These are phyloP conservation scores for Berberis vulgaris DNA, from an alignment of 164 flowering plant genomes.

Conservation along the genomic window DNA sequence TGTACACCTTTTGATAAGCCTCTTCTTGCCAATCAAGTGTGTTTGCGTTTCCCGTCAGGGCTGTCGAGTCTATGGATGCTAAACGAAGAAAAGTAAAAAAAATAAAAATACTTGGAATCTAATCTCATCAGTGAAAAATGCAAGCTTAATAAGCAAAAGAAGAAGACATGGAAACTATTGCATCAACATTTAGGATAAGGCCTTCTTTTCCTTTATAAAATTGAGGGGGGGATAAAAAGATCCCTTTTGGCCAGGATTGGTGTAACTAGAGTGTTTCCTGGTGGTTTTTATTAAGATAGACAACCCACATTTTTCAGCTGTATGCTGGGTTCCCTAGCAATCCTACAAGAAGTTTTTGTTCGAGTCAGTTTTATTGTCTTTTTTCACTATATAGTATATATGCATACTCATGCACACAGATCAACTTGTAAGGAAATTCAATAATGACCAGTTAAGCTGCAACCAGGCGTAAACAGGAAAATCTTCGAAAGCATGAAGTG, in stretches of 20 bases:
- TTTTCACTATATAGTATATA: too few relatives aligned
- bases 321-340: too few relatives aligned
- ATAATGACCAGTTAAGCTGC: not conserved
- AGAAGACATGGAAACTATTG: not conserved
- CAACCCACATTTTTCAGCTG: too few relatives aligned
- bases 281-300: too few relatives aligned
- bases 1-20: conserved; percentile 58
- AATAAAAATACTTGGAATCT: not conserved
- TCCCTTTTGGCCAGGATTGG: too few relatives aligned
- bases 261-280: too few relatives aligned
- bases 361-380: too few relatives aligned
- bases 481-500: not conserved
- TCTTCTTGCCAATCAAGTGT: conserved; percentile 88
- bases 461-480: not conserved
- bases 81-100: conserved; percentile 15
- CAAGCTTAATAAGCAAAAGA: not conserved
- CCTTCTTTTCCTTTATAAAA: too few relatives aligned
- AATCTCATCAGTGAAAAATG: not conserved
- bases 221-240: too few relatives aligned
- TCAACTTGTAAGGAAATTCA: not conserved
- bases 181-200: too few relatives aligned
- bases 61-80: conserved; percentile 70
- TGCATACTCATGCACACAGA: too few relatives aligned
- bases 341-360: too few relatives aligned
- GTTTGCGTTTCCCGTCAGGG: conserved; percentile 49